Evolutionary conservation across 2,329 filamentous ascomycete species (phyloP).

Genomic region (Colletotrichum filicis): DNA sequence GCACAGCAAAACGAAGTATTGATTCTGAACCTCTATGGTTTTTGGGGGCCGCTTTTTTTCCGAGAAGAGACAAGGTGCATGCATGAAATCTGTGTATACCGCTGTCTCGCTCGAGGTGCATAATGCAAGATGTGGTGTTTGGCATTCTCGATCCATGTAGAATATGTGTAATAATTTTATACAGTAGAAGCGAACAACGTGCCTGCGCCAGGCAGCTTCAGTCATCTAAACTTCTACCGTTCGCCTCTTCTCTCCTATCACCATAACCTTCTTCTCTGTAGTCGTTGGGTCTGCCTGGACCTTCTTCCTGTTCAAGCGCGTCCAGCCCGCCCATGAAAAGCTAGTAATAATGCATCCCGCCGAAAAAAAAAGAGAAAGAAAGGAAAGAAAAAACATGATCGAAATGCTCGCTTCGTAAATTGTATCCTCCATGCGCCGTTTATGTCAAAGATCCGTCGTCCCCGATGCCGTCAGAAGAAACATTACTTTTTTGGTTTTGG

Average conservation of each 20-base stretch:
- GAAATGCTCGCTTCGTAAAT: neutral
- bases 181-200: neutral
- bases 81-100: neutral
- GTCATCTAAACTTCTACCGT: neutral
- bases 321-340: conserved; percentile 11
- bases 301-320: neutral
- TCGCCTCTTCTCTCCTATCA: neutral
- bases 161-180: neutral
- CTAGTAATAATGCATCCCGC: neutral
- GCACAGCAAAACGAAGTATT: conserved; percentile 63
- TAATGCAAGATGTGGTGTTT: neutral
- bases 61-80: neutral
- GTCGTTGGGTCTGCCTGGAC: neutral
- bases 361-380: neutral
- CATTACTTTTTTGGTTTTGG: conserved; percentile 8
- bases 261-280: neutral
- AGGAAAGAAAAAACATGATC: neutral
- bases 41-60: neutral
- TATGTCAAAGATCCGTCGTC: conserved; percentile 7
- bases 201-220: conserved; percentile 25
- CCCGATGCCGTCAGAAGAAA: neutral
- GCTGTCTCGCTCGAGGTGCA: neutral
- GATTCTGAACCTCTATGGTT: neutral
- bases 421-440: conserved; percentile 31
- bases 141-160: conserved; percentile 9